Evolutionary conservation across 1,139 yeast genomes (phyloP), one percentile per base, ranked within the genome.

Genomic region (Nakaseomyces sp.): DNA sequence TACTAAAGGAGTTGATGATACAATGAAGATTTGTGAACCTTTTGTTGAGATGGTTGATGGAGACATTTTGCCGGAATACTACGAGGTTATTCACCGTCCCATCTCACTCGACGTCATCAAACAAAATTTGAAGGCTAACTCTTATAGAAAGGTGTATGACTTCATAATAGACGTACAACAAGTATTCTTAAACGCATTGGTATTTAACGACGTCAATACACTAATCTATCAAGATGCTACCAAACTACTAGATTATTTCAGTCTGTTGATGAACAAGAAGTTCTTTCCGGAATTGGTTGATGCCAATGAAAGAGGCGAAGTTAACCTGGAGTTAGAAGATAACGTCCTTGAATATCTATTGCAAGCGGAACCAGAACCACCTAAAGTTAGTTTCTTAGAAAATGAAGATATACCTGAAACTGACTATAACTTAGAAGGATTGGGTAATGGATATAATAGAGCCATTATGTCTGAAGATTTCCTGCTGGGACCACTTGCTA

Each of bases 51-150:
- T 73, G 43, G 79, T 78, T 5, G 77, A 76, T 53, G 69, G 68
- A 17, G 71, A 69, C 5, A 72, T 70, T 47, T 73, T 77, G 47
- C 81, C 83, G 0, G 84, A 78, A 49, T 79, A 79, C 59, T 72
- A 72, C 55, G 71, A 71, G 46, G 66, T 74, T 12, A 75, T 79
- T 26, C 67, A 72, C 39, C 67, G 67, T 39, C 86, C 85, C 18
- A 76, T 79, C 50, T 73, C 84, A 1, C 71, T 79, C 53, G 69
- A 69, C 41, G 63, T 67, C 39, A 70, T 79, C 12, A 63, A 69
- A 43, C 60, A 60, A 12, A 68, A 69, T 40, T 55, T 77, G 26
- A 71, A 70, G 18, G 62, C 61, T n/a, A 72, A 71, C 17, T 64
- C 67, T 19, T 70, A 71, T 41, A 69, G 71, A 2, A 72, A 73